Base-by-base conservation (phyloP, 192 early-diverging fungal species). In the Coemansia sp. region DNA sequence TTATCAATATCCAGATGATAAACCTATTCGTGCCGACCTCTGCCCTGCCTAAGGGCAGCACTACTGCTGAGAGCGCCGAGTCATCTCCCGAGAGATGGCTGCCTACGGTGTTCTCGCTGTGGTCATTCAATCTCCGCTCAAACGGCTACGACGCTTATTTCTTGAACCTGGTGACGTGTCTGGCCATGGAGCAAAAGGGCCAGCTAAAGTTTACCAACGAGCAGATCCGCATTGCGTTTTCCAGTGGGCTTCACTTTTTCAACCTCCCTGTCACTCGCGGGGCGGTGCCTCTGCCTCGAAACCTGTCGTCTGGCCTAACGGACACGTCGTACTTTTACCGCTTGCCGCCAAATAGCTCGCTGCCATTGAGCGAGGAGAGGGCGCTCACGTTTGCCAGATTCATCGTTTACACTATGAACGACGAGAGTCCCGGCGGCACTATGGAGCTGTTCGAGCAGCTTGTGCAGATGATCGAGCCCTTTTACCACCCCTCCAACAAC, bases 401-500 rank as follows among this genome's bases (percentile, higher is more conserved):
- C 57, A 88, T 97, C 52, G 88, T 96, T 36, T 91, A 89, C 76
- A 94, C 95, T 3, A 87, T 94, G 29, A 65, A 79, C 50, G 86
- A 87, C 53, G 68, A 88, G 38, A 83, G 81, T 7, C 75, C 84
- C 10, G 76, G 81, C 50, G 81, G 81, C 18, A 80, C 89, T 10
- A 63, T 93, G 39, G 70, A 85, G 38, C 88, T 90, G 67, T 85
- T 98, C 49, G 75, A 83, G 13, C 87, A 91, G 68, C 66, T 96
- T 24, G 92, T 98, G 61, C 92, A 91, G 66, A 93, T 94, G 53
- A 88, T 90, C 31, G 96, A 98, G 79, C 90, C 91, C 0, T 97
- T 90, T 70, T 95, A 87, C 68, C 94, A 98, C 76, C 96, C 96
- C 13, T 94, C 93, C n/a, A 98, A 98, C 84, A 84, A 86, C 69